Evolutionary conservation across 768 basidiomycete genomes (phyloP).

Genomic region (Termitomyces sp.): DNA sequence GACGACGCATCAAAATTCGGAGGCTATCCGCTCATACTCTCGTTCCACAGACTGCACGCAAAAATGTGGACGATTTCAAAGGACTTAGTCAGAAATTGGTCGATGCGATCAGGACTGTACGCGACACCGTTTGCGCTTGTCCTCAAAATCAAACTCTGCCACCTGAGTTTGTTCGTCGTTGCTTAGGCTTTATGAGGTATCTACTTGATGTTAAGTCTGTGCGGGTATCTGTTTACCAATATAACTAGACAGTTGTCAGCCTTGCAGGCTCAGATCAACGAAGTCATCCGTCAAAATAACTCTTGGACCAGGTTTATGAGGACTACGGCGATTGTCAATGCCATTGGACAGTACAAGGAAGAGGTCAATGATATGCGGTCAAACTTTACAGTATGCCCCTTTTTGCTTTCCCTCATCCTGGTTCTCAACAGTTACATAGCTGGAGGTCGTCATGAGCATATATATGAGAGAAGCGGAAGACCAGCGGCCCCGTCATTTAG

Average conservation of each 20-base stretch:
- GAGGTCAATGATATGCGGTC: too few species aligned
- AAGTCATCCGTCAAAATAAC: neutral
- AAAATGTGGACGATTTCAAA: slow-evolving; percentile 1
- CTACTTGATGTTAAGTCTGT: too few species aligned
- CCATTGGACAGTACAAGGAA: too few species aligned
- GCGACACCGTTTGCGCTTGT: neutral
- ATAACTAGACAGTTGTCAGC: too few species aligned
- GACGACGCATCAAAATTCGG: too few species aligned
- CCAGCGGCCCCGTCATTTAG: too few species aligned
- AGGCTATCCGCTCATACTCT: neutral
- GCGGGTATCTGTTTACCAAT: neutral
- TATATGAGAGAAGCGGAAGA: too few species aligned
- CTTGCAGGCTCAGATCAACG: neutral
- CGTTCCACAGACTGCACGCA: neutral
- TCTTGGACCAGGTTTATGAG: neutral
- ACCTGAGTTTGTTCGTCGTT: neutral
- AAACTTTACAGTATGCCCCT: too few species aligned
- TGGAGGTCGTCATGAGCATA: too few species aligned
- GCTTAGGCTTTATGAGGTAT: neutral
- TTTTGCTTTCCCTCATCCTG: too few species aligned
- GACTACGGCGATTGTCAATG: neutral
- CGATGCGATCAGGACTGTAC: neutral
- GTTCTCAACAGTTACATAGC: too few species aligned
- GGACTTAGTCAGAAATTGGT: neutral
- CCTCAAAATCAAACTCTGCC: too few species aligned